Evolutionary conservation across 2,329 filamentous ascomycete species (phyloP), one percentile per base, ranked within the genome.

Genomic region (Lachnellula occidentalis): DNA sequence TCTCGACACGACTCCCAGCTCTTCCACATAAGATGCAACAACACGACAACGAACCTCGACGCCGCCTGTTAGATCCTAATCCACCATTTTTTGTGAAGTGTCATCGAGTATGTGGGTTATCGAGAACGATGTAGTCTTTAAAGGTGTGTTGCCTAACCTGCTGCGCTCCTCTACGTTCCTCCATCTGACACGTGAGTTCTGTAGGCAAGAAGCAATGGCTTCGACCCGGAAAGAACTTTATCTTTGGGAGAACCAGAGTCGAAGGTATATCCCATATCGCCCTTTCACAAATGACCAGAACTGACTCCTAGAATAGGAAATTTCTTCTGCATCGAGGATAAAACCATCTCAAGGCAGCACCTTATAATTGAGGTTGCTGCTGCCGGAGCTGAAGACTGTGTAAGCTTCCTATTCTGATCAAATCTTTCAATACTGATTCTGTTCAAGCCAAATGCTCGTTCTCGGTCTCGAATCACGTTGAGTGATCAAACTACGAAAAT

Each of bases 321-420:
- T 64, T 73, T 88, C 61, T 83, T 81, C 22, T n/a, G n/a, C n/a
- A 88, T 96, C 61, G 81, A 86, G 5, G 81, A 94, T 66, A 89
- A 88, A 66, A 87, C 86, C 1, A 88, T 99, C 48, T 99, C 94
- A 34, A 81, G 92, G 54, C 90, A 94, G 66, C 94, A 99, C 71
- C 74, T 96, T 60, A 85, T 85, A 34, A 85, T 99, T 49, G 79
- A 83, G 42, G 83, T 97, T 6, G 82, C 79, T 46, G 64, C 73
- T 0, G 86, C 92, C 37, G 73, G 76, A 41, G 73, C 83, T 14
- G 86, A 83, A 47, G 83, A 89, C 66, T 88, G 84, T 51, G 85
- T 88, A 76, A 57, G 79, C n/a, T 34, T 14, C n/a, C 36, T 27
- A n/a, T 45, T 11, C 31, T 19, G 51, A n/a, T 53, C 7, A 11